phyloP scores from a whole-genome alignment of 1,139 yeast genomes.

The Geotrichum siamense region DNA sequence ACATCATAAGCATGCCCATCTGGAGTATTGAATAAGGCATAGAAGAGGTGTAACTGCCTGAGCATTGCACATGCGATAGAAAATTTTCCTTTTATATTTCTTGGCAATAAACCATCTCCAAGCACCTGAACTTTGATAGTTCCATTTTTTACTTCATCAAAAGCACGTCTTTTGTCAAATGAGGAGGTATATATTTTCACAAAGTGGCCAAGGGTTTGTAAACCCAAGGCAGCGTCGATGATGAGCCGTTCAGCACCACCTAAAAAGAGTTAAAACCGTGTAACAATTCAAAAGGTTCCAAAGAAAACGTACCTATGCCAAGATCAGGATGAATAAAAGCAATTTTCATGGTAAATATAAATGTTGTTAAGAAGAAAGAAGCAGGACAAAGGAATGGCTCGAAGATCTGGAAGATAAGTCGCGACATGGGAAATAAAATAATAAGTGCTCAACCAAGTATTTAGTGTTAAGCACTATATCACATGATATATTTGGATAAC shows the following conservation, averaged over 20 bases:
- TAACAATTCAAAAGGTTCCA: neutral
- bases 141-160: conserved; percentile 69
- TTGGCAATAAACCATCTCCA: conserved; percentile 75
- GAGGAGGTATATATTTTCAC: conserved; percentile 79
- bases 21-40: conserved; percentile 47
- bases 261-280: conserved; percentile 13
- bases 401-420: too few species aligned
- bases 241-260: conserved; percentile 95
- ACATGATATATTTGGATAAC: too few species aligned
- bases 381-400: too few species aligned
- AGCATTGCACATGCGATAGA: conserved; percentile 77
- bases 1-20: conserved; percentile 51
- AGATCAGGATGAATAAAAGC: conserved; percentile 95
- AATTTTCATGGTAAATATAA: conserved; percentile 43
- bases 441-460: too few species aligned
- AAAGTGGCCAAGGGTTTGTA: conserved; percentile 60
- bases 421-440: too few species aligned
- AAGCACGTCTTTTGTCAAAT: conserved; percentile 78
- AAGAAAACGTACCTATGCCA: conserved; percentile 56
- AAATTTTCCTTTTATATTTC: conserved; percentile 55
- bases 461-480: too few species aligned
- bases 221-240: conserved; percentile 89
- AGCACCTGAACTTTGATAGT: conserved; percentile 56
- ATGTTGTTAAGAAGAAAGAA: too few species aligned
- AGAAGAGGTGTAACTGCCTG: conserved; percentile 65